These are phyloP conservation scores for Flaveria floridana DNA, from an alignment of 140 eudicot genomes.

Conservation along the genomic window DNA sequence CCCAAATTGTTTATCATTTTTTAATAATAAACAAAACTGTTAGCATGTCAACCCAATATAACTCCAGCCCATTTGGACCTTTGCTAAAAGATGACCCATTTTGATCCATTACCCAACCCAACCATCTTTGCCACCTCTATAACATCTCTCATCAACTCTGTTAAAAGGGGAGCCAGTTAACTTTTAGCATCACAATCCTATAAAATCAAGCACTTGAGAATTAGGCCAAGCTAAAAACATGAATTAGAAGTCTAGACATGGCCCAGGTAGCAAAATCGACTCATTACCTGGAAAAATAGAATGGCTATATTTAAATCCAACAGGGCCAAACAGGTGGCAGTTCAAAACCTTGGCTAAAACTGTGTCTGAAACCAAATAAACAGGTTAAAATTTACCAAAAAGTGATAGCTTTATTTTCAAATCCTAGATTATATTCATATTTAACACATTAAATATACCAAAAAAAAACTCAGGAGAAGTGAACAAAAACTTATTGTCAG, in stretches of 20 bases:
- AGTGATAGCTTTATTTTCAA: background rate
- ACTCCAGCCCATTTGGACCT: too few species aligned
- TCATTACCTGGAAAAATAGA: background rate
- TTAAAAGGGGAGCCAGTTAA: constrained; percentile 73
- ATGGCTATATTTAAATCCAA: constrained; percentile 4
- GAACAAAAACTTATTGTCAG: background rate
- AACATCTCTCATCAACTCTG: constrained; percentile 81
- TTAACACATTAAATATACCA: background rate
- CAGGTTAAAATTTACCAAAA: background rate
- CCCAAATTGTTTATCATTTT: too few species aligned
- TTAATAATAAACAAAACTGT: too few species aligned
- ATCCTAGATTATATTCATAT: background rate
- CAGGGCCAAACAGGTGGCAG: background rate
- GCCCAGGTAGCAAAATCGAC: background rate
- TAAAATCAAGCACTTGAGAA: constrained; percentile 19
- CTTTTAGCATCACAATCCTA: constrained; percentile 92
- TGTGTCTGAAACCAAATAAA: too few species aligned
- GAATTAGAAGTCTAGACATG: background rate
- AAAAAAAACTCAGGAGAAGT: background rate
- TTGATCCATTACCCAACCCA: too few species aligned
- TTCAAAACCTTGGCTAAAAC: background rate
- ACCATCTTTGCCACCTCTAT: constrained; percentile 12
- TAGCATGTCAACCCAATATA: too few species aligned
- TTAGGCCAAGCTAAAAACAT: background rate
- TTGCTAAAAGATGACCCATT: too few species aligned